Percentiles rank a stretch among this genome's conserved stretches.
Evolutionary conservation across 345 rosid species (phyloP).

Genomic region (Salix exigua): DNA sequence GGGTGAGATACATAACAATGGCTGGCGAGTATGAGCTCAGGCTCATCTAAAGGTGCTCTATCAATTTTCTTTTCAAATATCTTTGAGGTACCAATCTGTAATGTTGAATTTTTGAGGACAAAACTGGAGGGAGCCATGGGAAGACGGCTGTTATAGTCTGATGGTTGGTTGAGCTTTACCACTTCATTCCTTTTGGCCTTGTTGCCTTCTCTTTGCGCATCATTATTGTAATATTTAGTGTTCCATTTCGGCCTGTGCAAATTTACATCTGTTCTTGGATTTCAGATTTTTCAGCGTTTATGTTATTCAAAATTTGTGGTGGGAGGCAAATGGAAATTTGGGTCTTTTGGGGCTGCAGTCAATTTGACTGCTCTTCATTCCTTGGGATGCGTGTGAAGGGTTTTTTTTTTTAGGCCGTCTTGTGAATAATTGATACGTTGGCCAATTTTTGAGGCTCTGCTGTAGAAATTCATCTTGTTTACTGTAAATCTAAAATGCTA

Average conservation of each 20-base stretch:
- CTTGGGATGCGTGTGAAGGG: background rate
- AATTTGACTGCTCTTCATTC: background rate
- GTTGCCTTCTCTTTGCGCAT: background rate
- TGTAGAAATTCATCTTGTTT: too few relatives aligned
- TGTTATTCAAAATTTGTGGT: background rate
- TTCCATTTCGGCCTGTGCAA: background rate
- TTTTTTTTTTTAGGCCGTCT: too few relatives aligned
- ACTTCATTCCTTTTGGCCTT: background rate
- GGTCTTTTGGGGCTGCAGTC: background rate
- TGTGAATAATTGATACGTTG: too few relatives aligned
- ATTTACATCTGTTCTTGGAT: background rate
- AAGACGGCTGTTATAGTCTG: background rate
- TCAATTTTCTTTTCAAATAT: background rate
- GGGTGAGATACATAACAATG: slow-evolving; percentile 99
- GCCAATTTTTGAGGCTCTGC: too few relatives aligned
- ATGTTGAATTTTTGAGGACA: background rate
- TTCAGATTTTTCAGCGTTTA: background rate
- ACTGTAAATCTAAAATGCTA: too few relatives aligned
- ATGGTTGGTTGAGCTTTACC: background rate
- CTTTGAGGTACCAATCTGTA: background rate
- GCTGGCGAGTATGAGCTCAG: slow-evolving; percentile 96
- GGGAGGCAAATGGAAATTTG: background rate
- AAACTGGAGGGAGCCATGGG: background rate
- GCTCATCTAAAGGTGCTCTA: slow-evolving; percentile 41
- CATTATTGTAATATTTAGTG: slow-evolving; percentile 9